Conservation (phyloP, 306 rosid genomes). For the Vachellia collinsii region DNA sequence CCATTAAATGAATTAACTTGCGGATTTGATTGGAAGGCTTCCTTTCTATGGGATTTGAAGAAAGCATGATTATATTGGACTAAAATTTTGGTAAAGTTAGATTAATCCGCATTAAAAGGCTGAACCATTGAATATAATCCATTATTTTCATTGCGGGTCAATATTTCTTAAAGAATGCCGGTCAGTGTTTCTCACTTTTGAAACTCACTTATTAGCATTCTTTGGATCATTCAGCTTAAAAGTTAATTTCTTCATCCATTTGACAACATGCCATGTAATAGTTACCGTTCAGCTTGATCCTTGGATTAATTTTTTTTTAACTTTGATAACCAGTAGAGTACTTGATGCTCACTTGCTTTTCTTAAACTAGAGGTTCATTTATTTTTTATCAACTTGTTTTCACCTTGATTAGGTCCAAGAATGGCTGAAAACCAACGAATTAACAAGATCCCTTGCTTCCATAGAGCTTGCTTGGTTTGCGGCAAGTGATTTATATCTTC, state of each 20-base stretch:
- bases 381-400: not conserved
- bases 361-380: not conserved
- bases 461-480: constrained; percentile 52
- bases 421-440: constrained; percentile 44
- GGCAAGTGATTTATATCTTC: constrained; percentile 35
- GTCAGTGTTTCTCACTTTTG: not conserved
- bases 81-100: not conserved
- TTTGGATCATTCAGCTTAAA: not conserved
- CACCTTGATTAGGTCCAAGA: constrained; percentile 39
- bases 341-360: not conserved
- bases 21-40: constrained; percentile 6
- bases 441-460: constrained; percentile 38
- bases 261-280: not conserved
- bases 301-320: not conserved
- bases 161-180: not conserved
- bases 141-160: not conserved
- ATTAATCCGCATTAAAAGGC: not conserved
- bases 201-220: not conserved
- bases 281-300: not conserved
- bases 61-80: constrained; percentile 9
- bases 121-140: not conserved
- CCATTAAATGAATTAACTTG: not conserved
- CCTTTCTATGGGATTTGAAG: not conserved
- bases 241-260: not conserved
- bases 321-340: not conserved